phyloP scores from a whole-genome alignment of 768 basidiomycete species.

The Gymnopilus dilepis region DNA sequence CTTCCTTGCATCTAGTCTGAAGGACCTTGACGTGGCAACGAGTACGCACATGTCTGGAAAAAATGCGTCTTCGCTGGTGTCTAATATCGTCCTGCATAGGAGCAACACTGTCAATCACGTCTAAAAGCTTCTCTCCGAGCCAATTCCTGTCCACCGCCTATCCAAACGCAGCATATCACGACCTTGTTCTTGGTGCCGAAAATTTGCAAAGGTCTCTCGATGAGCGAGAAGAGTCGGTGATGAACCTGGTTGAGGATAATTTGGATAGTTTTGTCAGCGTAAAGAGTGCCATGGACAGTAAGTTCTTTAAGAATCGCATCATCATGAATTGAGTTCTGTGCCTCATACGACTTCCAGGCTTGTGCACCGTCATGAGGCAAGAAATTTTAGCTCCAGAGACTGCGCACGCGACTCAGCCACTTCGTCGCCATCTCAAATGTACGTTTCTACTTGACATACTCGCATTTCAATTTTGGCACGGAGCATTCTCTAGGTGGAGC shows the following conservation, averaged over 20 bases:
- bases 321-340: neutral
- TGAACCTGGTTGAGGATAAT: conserved; percentile 93
- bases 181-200: conserved; percentile 76
- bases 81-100: conserved; percentile 44
- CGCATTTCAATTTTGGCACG: neutral
- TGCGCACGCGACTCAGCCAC: conserved; percentile 82
- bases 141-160: conserved; percentile 89
- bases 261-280: conserved; percentile 97
- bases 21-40: conserved; percentile 77
- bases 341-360: conserved; percentile 50
- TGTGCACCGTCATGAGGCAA: conserved; percentile 91
- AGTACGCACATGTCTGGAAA: conserved; percentile 51
- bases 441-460: conserved; percentile 26
- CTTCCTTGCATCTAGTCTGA: conserved; percentile 60
- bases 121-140: conserved; percentile 95
- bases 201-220: conserved; percentile 81
- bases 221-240: conserved; percentile 88
- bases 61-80: neutral
- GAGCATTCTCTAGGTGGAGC: conserved; percentile 65
- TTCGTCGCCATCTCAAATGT: conserved; percentile 88
- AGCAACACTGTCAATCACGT: conserved; percentile 80
- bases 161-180: conserved; percentile 93
- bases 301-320: conserved; percentile 11
- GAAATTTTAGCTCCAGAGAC: conserved; percentile 77
- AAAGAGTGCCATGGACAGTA: conserved; percentile 93